Conservation (phyloP, 2,329 filamentous ascomycete genomes). For the Fusarium ramigenum region DNA sequence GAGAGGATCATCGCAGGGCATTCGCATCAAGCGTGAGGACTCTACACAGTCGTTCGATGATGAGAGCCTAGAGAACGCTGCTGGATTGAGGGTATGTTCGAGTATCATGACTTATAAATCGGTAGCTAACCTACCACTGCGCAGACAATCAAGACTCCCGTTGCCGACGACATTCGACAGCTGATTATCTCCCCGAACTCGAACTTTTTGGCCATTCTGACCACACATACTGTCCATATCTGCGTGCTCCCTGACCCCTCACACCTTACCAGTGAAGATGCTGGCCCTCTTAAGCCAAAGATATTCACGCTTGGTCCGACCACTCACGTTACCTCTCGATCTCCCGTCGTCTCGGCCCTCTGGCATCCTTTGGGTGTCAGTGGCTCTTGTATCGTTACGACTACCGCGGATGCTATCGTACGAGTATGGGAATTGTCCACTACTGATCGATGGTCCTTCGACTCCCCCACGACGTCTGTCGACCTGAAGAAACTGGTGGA, state of each 20-base stretch:
- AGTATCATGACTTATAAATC: not conserved
- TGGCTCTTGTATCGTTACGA: slow-evolving; percentile 83
- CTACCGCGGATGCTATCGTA: slow-evolving; percentile 88
- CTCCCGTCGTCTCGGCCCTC: slow-evolving; percentile 80
- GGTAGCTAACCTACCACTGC: slow-evolving; percentile 8
- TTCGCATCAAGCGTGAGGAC: slow-evolving; percentile 60
- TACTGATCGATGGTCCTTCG: slow-evolving; percentile 88
- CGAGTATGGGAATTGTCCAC: slow-evolving; percentile 89
- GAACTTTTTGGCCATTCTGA: slow-evolving; percentile 85
- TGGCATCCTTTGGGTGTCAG: slow-evolving; percentile 94
- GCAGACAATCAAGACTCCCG: slow-evolving; percentile 78
- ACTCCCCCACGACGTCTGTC: slow-evolving; percentile 81
- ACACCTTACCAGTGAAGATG: slow-evolving; percentile 76
- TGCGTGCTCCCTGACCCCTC: slow-evolving; percentile 84
- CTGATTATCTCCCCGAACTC: slow-evolving; percentile 84
- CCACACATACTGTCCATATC: slow-evolving; percentile 87
- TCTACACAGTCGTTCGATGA: slow-evolving; percentile 51
- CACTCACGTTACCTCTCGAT: slow-evolving; percentile 87
- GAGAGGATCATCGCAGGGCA: slow-evolving; percentile 45
- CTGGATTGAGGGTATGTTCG: slow-evolving; percentile 48
- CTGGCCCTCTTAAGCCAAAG: slow-evolving; percentile 77
- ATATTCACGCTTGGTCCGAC: slow-evolving; percentile 93
- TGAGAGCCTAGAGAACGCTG: slow-evolving; percentile 41
- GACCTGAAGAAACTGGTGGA: slow-evolving; percentile 91
- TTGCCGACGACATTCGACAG: slow-evolving; percentile 85